Evolutionary conservation across 2,329 filamentous ascomycete species (phyloP), one percentile per base, ranked within the genome.

Genomic region (Rutstroemia sp.): DNA sequence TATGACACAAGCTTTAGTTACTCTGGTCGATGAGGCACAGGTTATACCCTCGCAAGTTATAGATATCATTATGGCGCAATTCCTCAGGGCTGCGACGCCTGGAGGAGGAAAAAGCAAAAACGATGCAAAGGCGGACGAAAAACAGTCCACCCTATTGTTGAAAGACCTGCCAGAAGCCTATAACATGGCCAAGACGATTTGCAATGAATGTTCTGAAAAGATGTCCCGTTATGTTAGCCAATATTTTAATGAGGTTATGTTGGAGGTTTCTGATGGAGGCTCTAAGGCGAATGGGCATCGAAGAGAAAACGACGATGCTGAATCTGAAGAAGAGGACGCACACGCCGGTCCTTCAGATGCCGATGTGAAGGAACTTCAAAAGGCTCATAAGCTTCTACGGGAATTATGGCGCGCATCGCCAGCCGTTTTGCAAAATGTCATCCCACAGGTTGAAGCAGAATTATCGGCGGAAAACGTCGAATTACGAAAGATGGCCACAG

Each of bases 231-330:
- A 95, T 63, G 87, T 97, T 56, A 92, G 90, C 63, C 91, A 95
- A 67, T 99, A 97, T 71, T 99, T 99, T 70, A 95, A 91, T 72
- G 91, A 95, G 56, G 91, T 97, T 51, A 95, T 99, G 57, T 84
- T 97, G 60, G 91, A 96, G 68, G 88, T 91, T 3, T 91, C 85
- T 39, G 78, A 82, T 47, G 74, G 75, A 39, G 61, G 54, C 23
- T 56, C 63, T 9, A 77, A 79, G 63, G 61, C 75, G 54, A 86
- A 83, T 60, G 81, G 80, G 4, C 75, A 74, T 58, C 69, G 75
- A 56, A 42, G n/a, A 6, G 39, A n/a, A n/a, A 42, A 19, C 39
- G 80, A 79, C 58, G 79, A 78, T 17, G 81, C 81, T 25, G 85
- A 87, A 19, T 79, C 76, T 0, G 81, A 88, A 58, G 83, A 87